A percentile compares a stretch with the other conserved stretches of the same genome.
phyloP scores from a whole-genome alignment of 306 rosid genomes.

The Cucumis cinereus region DNA sequence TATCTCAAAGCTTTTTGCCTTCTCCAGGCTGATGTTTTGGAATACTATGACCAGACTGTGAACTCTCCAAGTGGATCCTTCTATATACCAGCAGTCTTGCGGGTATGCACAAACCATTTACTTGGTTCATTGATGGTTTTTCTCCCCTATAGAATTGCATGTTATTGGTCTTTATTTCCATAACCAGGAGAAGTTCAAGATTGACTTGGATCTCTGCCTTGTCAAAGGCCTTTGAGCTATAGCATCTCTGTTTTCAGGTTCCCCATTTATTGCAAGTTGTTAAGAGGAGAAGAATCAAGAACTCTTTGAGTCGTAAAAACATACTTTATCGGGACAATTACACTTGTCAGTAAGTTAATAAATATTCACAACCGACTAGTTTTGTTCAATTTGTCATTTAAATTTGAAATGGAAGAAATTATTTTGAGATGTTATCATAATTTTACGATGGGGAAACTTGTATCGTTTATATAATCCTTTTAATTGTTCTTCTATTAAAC shows the following conservation, averaged over 20 bases:
- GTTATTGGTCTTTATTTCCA: slow-evolving; percentile 1
- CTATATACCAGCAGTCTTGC: slow-evolving; percentile 87
- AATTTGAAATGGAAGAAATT: not conserved
- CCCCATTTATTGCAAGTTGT: slow-evolving; percentile 86
- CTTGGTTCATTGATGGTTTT: slow-evolving; percentile 6
- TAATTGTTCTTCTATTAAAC: not conserved
- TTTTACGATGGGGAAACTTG: not conserved
- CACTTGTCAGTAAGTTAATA: slow-evolving; percentile 72
- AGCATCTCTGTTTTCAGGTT: slow-evolving; percentile 40
- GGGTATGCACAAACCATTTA: slow-evolving; percentile 38
- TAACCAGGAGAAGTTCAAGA: not conserved
- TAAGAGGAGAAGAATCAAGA: slow-evolving; percentile 64
- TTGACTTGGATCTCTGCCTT: not conserved
- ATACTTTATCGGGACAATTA: slow-evolving; percentile 70
- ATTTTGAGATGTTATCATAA: not conserved
- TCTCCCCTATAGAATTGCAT: not conserved
- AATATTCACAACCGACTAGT: not conserved
- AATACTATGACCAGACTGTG: slow-evolving; percentile 86
- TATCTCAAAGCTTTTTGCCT: not conserved
- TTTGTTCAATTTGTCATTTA: not conserved
- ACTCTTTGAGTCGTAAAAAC: slow-evolving; percentile 74
- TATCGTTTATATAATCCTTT: not conserved
- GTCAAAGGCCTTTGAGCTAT: slow-evolving; percentile 7
- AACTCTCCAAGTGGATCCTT: slow-evolving; percentile 78
- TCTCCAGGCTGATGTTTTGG: slow-evolving; percentile 84